Evolutionary conservation across 495 filamentous ascomycete species (phyloP), one percentile per base, ranked within the genome.

Genomic region (Trichoderma erinaceum): DNA sequence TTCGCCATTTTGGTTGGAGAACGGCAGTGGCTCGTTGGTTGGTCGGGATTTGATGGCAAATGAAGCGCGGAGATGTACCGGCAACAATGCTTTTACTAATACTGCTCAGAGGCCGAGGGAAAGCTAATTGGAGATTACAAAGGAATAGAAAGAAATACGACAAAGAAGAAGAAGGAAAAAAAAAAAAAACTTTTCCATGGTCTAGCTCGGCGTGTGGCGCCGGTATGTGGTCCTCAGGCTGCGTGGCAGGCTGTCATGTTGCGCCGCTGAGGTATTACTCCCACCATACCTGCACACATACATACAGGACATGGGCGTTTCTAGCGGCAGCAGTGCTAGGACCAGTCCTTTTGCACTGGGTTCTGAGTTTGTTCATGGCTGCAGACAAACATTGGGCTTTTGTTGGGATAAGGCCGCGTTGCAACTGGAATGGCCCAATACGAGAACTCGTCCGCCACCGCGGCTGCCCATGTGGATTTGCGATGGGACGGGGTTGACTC

Each of bases 181-280:
- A 48, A 48, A 18, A 48, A 48, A 48, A 35, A 6, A 2, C 2
- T 61, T 61, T 32, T 61, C 27, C 27, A 7, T 32, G 18, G 25
- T 25, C 15, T 61, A 21, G 56, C 27, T 21, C 12, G 18, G 44
- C 10, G 25, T 16, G 25, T 61, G 56, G 56, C 56, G 56, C 27
- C 13, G 56, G 10, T 29, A 32, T 61, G 56, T 61, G 56, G 56
- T 25, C 27, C 23, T 61, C 4, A 35, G 27, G 27, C 56, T 61
- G 56, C 56, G 56, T 61, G 56, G 27, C 56, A 61, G 56, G 56
- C 27, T 61, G 56, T 61, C 56, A 61, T 61, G 56, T 27, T 61
- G 23, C 56, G 56, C 56, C 16, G 27, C 56, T 61, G 56, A 32
- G 56, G 56, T 23, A n/a, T n/a, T 44, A 44, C 41, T 46, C 35